phyloP scores from a whole-genome alignment of 495 filamentous ascomycete genomes.

The Geoglossum glabrum region DNA sequence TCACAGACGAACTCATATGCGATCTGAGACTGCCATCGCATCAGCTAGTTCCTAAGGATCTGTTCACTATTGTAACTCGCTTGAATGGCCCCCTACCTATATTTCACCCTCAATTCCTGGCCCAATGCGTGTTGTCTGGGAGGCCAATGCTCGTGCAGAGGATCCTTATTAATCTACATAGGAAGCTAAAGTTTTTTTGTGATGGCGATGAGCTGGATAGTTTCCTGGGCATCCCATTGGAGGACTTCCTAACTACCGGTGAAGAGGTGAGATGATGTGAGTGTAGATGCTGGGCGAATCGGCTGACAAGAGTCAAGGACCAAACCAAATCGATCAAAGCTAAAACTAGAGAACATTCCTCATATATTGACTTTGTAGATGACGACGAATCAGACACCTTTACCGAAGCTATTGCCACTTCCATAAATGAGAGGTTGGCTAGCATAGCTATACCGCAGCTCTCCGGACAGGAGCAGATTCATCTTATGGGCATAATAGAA shows the following conservation, averaged over 20 bases:
- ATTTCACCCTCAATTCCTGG: slow-evolving; percentile 84
- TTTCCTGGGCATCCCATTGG: slow-evolving; percentile 49
- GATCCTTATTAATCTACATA: slow-evolving; percentile 53
- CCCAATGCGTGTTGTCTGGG: slow-evolving; percentile 70
- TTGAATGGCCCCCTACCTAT: slow-evolving; percentile 78
- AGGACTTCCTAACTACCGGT: slow-evolving; percentile 40
- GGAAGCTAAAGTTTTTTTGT: slow-evolving; percentile 61
- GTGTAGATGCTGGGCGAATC: not conserved
- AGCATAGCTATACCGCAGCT: slow-evolving; percentile 59
- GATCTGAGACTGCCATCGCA: slow-evolving; percentile 41
- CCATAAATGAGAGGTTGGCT: slow-evolving; percentile 61
- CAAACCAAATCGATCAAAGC: not conserved
- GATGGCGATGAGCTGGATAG: slow-evolving; percentile 70
- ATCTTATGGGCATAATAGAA: slow-evolving; percentile 70
- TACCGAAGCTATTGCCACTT: slow-evolving; percentile 47
- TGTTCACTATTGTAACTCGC: slow-evolving; percentile 63
- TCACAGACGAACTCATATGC: slow-evolving; percentile 38
- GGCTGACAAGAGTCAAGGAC: not conserved
- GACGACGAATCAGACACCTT: slow-evolving; percentile 43
- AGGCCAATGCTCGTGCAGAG: slow-evolving; percentile 54
- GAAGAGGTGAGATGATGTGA: slow-evolving; percentile 21
- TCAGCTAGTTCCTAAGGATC: slow-evolving; percentile 28
- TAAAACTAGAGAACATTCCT: slow-evolving; percentile 10
- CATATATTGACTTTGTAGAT: slow-evolving; percentile 6
- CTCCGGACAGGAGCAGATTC: slow-evolving; percentile 75